Conservation (phyloP, 495 filamentous ascomycete genomes). For the Tuber melanosporum region DNA sequence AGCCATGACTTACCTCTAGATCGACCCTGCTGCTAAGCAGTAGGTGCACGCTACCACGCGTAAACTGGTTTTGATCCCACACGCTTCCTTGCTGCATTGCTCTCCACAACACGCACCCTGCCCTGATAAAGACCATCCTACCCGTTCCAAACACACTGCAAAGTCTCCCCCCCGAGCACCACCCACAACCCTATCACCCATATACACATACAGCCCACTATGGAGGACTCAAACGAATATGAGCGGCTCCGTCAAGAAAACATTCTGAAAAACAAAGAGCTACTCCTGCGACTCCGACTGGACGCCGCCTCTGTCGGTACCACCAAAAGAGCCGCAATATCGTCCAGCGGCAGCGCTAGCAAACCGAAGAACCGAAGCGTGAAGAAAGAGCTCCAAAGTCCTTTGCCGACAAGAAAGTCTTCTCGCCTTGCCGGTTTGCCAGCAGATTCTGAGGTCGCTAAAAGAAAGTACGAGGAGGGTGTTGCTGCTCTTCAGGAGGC, state of each 20-base stretch:
- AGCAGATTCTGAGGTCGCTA: conserved; percentile 65
- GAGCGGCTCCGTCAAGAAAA: conserved; percentile 64
- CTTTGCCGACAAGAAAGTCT: conserved; percentile 56
- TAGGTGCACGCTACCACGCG: background rate
- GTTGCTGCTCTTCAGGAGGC: conserved; percentile 55
- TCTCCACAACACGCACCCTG: background rate
- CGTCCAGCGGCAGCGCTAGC: conserved; percentile 32
- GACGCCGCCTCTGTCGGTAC: conserved; percentile 50
- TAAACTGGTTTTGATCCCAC: background rate
- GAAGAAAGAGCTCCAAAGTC: conserved; percentile 50
- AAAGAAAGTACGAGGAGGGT: conserved; percentile 74
- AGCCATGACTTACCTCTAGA: background rate
- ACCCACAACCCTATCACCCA: background rate
- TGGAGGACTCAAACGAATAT: conserved; percentile 51
- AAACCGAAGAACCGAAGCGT: conserved; percentile 28
- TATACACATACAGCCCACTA: background rate
- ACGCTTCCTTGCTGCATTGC: background rate
- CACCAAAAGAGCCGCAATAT: conserved; percentile 35
- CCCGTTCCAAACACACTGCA: background rate
- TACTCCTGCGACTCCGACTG: conserved; percentile 55
- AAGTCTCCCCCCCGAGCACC: background rate
- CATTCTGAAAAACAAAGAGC: conserved; percentile 65
- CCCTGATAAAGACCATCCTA: background rate
- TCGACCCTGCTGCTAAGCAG: background rate
- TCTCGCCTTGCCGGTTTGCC: conserved; percentile 60